These are phyloP conservation scores for Prinsepia uniflora DNA, from an alignment of 306 rosid genomes.

Conservation along the genomic window DNA sequence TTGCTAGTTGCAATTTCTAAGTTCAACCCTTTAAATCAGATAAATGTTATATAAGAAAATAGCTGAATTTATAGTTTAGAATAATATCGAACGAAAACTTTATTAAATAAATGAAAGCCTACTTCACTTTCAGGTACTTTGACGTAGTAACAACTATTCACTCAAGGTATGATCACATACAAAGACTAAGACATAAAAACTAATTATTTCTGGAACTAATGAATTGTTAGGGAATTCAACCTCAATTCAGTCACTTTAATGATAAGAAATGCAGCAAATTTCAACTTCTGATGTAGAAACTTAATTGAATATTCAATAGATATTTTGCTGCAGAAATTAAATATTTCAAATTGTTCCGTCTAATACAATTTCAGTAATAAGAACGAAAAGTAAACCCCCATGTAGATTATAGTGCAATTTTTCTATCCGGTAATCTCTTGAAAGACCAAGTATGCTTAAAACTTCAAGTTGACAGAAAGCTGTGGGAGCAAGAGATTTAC, in stretches of 20 bases:
- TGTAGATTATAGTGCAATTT: not conserved
- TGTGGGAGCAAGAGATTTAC: slow-evolving; percentile 31
- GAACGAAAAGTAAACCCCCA: too few relatives aligned
- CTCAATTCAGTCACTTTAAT: not conserved
- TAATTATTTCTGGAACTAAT: not conserved
- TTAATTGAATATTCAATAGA: not conserved
- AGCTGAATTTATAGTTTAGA: not conserved
- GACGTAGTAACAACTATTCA: not conserved
- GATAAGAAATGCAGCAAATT: not conserved
- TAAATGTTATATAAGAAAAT: not conserved
- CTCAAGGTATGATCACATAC: not conserved
- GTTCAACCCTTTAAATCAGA: not conserved
- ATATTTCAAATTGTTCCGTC: not conserved
- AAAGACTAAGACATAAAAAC: not conserved
- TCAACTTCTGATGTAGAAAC: too few relatives aligned
- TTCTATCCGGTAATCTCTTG: not conserved
- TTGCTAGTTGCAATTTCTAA: not conserved
- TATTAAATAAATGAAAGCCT: not conserved
- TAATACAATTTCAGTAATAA: too few relatives aligned
- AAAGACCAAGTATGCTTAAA: not conserved
- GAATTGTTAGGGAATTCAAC: slow-evolving; percentile 1
- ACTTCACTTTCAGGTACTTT: not conserved
- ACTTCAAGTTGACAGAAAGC: not conserved
- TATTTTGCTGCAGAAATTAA: not conserved
- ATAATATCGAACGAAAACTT: not conserved